Evolutionary conservation across 306 rosid species (phyloP), one percentile per base, ranked within the genome.

Genomic region (Myrica gale): DNA sequence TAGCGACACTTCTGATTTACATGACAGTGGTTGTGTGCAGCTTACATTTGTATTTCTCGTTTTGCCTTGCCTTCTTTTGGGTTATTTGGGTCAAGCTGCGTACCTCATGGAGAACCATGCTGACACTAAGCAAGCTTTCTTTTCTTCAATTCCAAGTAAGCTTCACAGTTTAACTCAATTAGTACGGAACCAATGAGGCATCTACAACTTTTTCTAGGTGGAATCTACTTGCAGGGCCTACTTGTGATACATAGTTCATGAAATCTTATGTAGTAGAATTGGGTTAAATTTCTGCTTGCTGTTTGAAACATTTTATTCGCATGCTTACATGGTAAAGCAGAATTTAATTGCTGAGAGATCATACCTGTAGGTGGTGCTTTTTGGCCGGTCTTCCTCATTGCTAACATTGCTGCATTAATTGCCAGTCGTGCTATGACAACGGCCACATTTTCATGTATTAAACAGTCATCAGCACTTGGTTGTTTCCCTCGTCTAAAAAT

Each of bases 51-150:
- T 88, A 71, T 89, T 90, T 81, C 98, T 94, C 69, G 97, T 94
- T 82, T 83, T 92, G 82, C 98, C 98, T 32, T 94, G 98, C 86
- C 91, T 94, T 65, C 57, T 90, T 63, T 74, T 92, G 98, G 98
- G 97, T 69, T 94, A 94, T 87, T 88, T 94, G 98, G 98, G 98
- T 80, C 98, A 94, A 90, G 98, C 98, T 71, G 98, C 98, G 48
- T 94, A 94, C 81, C 91, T 94, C 45, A 84, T 94, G 88, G 83
- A 88, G 56, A 89, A 94, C 83, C 93, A 82, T 57, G 58, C 43
- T 17, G 90, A 67, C 61, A 89, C 88, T 67, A 91, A 87, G 21
- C 90, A 79, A 76, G 89, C 80, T 66, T 94, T 94, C 82, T 94
- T 84, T 82, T 81, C 87, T 78, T 94, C 97, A 39, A 86, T 94